A percentile compares a stretch with the other conserved stretches of the same genome.
Evolutionary conservation across 805 yeast genomes (phyloP).

Genomic region (Kurtzmaniella cleridarum): DNA sequence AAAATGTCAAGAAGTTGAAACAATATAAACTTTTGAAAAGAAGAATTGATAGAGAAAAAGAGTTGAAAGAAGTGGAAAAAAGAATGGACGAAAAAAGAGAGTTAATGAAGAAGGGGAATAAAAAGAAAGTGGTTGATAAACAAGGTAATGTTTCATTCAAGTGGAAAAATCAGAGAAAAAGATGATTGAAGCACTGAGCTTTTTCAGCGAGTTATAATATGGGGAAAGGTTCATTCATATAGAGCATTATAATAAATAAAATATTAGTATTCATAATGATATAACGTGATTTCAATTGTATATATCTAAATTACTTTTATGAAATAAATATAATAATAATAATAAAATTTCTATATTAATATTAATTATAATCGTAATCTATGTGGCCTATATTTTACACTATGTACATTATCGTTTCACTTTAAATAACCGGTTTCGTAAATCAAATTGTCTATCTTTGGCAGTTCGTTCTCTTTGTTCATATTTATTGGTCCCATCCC

Average conservation of each 20-base stretch:
- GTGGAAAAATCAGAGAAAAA: constrained; percentile 79
- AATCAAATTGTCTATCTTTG: constrained; percentile 38
- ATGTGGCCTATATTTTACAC: not conserved
- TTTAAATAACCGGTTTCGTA: constrained; percentile 33
- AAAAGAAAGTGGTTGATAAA: constrained; percentile 63
- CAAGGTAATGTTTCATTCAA: constrained; percentile 70
- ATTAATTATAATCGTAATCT: too few species aligned
- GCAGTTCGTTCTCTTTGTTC: constrained; percentile 38
- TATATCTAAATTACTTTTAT: too few species aligned
- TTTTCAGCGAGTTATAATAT: not conserved
- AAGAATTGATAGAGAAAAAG: constrained; percentile 63
- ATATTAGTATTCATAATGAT: too few species aligned
- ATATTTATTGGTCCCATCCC: constrained; percentile 33
- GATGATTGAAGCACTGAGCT: constrained; percentile 16
- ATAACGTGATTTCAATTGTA: too few species aligned
- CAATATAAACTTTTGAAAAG: constrained; percentile 55
- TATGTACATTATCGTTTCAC: not conserved
- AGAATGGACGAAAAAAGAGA: constrained; percentile 77
- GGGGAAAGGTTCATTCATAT: not conserved
- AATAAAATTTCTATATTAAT: too few species aligned
- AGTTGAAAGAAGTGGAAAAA: constrained; percentile 62
- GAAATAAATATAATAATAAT: too few species aligned
- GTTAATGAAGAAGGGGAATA: constrained; percentile 85
- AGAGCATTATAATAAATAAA: too few species aligned
- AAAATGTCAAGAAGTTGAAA: constrained; percentile 52